Percentiles rank a stretch among this genome's conserved stretches.
These are phyloP conservation scores for Neurospora sublineolata DNA, from an alignment of 495 filamentous ascomycete species.

Conservation along the genomic window DNA sequence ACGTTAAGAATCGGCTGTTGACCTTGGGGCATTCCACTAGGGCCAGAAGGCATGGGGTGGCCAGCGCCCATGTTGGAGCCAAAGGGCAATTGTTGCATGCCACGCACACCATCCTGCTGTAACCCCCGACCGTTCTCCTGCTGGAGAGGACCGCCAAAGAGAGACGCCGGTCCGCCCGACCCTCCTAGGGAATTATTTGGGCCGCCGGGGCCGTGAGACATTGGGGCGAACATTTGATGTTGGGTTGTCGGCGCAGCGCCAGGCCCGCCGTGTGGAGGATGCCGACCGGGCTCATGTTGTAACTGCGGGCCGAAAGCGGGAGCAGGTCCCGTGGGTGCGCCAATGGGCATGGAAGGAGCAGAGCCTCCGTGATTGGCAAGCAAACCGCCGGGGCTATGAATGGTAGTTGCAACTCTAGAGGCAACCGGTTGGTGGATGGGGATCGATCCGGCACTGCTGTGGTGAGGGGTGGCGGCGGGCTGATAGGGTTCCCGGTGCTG, in stretches of 20 bases:
- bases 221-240: conserved; percentile 51
- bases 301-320: conserved; percentile 58
- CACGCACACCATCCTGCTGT: conserved; percentile 26
- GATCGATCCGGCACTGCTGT: conserved; percentile 73
- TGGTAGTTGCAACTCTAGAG: conserved; percentile 62
- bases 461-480: conserved; percentile 47
- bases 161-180: conserved; percentile 23
- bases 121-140: conserved; percentile 32
- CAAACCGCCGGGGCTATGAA: conserved; percentile 79
- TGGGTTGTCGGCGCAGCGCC: conserved; percentile 43
- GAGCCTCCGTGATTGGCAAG: conserved; percentile 58
- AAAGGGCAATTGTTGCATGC: conserved; percentile 37
- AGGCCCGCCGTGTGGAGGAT: conserved; percentile 52
- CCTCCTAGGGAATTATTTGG: conserved; percentile 15
- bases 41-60: conserved; percentile 21
- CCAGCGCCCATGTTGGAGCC: conserved; percentile 19
- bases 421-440: conserved; percentile 87
- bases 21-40: conserved; percentile 54
- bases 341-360: conserved; percentile 49
- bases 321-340: conserved; percentile 50
- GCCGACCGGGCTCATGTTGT: conserved; percentile 45
- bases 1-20: conserved; percentile 93
- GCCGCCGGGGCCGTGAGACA: conserved; percentile 36
- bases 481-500: conserved; percentile 53
- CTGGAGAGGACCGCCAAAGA: conserved; percentile 40